Evolutionary conservation across 1,139 yeast genomes (phyloP), one percentile per base, ranked within the genome.

Genomic region (Magnusiomyces ingens): DNA sequence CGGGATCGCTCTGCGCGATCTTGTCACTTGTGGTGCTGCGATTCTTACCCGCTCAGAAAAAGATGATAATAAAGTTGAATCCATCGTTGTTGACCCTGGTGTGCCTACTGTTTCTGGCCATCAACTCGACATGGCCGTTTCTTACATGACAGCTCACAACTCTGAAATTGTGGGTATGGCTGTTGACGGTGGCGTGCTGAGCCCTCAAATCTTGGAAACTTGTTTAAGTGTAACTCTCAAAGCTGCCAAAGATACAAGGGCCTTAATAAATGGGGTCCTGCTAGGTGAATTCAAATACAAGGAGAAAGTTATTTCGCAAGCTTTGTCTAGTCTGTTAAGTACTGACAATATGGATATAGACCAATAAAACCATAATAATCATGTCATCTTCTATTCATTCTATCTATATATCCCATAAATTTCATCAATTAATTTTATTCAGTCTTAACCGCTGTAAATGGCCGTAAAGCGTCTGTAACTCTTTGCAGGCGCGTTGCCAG

Each of bases 1-100:
- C 0, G 90, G 89, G 4, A 82, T 91, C 43, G 94, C 89, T 62
- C 68, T 89, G 26, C 74, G 79, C 55, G 96, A 90, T 65, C 71
- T 91, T 52, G 90, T 90, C 1, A 79, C 91, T 3, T 81, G 90
- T 56, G 91, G 90, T 0, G 78, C 79, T 53, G 79, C 52, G 3
- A 43, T 49, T 13, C 37, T 52, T 17, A 37, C 42, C 15, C 35
- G 35, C 8, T 35, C 53, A 15, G 53, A 38, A 10, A 17, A 32
- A 4, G 41, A 43, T 6, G 49, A 37, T 10, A 26, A 26, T 8
- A 26, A 26, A 26, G 32, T 26, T 26, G 32, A 26, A 8, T 26
- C 32, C 8, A 43, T 54, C 13, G 55, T 51, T 44, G 50, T 49
- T 21, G 61, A 59, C 41, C 61, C 60, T 2, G 61, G 57, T 18